Base-by-base conservation (phyloP, 1,139 yeast genomes). In the Suhomyces bolitotheri region DNA sequence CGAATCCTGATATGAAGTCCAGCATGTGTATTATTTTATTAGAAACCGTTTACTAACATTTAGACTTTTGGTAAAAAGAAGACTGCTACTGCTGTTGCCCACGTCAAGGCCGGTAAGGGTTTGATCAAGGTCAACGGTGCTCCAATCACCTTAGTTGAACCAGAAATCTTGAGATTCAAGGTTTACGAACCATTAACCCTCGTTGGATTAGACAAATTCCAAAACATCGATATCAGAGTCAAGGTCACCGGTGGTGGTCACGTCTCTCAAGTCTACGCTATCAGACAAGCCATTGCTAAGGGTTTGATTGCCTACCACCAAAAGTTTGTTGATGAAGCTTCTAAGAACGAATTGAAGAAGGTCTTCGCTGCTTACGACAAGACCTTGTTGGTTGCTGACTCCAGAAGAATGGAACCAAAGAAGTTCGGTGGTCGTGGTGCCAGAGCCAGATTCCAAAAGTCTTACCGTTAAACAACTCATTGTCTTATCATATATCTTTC, bases 381-480 rank as follows among this genome's bases (percentile, higher is more conserved):
- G 81, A 89, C 98, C 73, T 84, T 92, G 73, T 86, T 92, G 76
- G 94, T 92, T 74, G 98, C 99, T 63, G 99, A 92, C 76, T 81
- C 97, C 65, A 89, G 98, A 86, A 92, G 95, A 84, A 84, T 90
- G 84, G 99, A 92, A 82, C 99, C 99, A 84, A 92, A 92, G 97
- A 92, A 92, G 82, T 92, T 90, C 80, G 98, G 98, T 82, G 98
- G 98, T 83, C 96, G 95, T 78, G 98, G 98, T 88, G 98, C 98
- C 79, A 92, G 98, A 81, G 94, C 98, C 71, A 90, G 97, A 82
- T 92, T 87, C 97, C 98, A 92, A 83, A 92, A 92, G 78, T 92
- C 98, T 75, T 92, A 92, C 95, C 98, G 98, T 89, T 92, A 90
- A 38, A 22, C 32, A 22, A 24, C 32, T 22, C 31, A 22, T 27